phyloP scores from a whole-genome alignment of 139 green algal genomes.

The Micractinium conductrix region DNA sequence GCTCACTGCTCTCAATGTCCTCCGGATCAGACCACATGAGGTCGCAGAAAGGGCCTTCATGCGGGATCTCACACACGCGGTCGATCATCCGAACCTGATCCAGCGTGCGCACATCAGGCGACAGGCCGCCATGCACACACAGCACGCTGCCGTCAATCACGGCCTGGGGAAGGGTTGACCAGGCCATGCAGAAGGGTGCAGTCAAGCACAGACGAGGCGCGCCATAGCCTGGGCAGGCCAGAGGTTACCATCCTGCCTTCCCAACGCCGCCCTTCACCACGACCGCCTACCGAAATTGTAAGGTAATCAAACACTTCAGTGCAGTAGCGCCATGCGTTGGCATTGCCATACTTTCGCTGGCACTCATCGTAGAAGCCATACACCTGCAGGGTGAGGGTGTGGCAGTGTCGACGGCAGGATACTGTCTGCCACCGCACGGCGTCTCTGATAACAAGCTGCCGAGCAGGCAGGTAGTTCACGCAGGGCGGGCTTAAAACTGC shows the following conservation, averaged over 20 bases:
- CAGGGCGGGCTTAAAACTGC: too few relatives aligned
- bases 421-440: too few relatives aligned
- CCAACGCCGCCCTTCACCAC: too few relatives aligned
- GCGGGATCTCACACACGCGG: slow-evolving; percentile 96
- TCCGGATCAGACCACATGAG: slow-evolving; percentile 99
- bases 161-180: too few relatives aligned
- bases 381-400: slow-evolving; percentile 75
- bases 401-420: too few relatives aligned
- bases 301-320: slow-evolving; percentile 99
- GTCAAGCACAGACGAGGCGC: too few relatives aligned
- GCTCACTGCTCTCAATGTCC: slow-evolving; percentile 96
- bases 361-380: slow-evolving; percentile 99
- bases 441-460: too few relatives aligned
- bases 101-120: slow-evolving; percentile 93
- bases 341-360: slow-evolving; percentile 98
- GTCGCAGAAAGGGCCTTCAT: slow-evolving; percentile 97
- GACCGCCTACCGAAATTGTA: slow-evolving; percentile 77
- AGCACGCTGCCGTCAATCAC: slow-evolving; percentile 96
- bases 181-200: too few relatives aligned
- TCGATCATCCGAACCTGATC: slow-evolving; percentile 99
- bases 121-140: slow-evolving; percentile 98
- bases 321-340: slow-evolving; percentile 99
- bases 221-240: too few relatives aligned
- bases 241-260: too few relatives aligned
- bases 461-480: too few relatives aligned